Conservation (phyloP, 192 early-diverging fungal genomes). For the Podochytrium sp. region DNA sequence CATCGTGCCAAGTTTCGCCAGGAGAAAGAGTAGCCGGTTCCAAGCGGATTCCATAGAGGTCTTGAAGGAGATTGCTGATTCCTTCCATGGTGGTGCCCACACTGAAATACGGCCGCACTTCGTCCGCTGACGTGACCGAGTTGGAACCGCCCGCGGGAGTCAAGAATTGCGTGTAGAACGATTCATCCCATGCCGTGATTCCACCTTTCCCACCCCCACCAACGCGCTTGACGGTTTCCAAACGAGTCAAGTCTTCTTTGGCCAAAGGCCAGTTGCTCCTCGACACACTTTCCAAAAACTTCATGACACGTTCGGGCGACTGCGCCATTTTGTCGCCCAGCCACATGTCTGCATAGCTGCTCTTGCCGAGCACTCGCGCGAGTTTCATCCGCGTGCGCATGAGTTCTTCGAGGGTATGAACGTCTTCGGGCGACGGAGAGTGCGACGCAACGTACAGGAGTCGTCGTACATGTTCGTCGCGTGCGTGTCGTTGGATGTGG, state of each 20-base stretch:
- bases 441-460: constrained; percentile 79
- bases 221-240: constrained; percentile 48
- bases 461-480: constrained; percentile 68
- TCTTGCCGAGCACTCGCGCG: constrained; percentile 74
- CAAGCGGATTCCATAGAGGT: constrained; percentile 87
- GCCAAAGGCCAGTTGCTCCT: constrained; percentile 61
- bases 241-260: constrained; percentile 49
- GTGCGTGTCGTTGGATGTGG: constrained; percentile 66
- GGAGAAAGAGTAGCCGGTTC: constrained; percentile 62
- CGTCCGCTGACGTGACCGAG: constrained; percentile 33
- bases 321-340: constrained; percentile 93
- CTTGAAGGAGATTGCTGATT: constrained; percentile 80
- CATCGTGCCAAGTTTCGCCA: constrained; percentile 90
- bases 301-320: constrained; percentile 78
- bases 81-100: constrained; percentile 87
- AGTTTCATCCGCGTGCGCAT: constrained; percentile 74
- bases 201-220: constrained; percentile 14
- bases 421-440: constrained; percentile 64
- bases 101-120: constrained; percentile 79
- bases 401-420: constrained; percentile 73
- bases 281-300: constrained; percentile 80
- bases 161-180: constrained; percentile 63
- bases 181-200: constrained; percentile 84
- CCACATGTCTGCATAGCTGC: constrained; percentile 83
- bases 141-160: not conserved